phyloP scores from a whole-genome alignment of 1,139 yeast genomes.

The Pneumocystis sp. region DNA sequence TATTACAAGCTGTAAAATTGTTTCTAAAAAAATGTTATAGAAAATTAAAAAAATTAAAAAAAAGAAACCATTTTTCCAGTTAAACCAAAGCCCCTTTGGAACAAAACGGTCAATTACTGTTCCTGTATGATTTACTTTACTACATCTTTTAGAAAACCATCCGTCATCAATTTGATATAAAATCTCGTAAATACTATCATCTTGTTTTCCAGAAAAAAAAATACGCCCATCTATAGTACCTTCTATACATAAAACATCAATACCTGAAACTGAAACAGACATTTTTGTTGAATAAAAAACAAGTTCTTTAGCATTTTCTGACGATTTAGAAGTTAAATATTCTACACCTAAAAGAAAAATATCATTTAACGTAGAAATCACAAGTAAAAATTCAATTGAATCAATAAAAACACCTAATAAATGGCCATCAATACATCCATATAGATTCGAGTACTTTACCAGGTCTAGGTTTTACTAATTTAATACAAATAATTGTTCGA shows the following conservation, averaged over 20 bases:
- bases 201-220: conserved; percentile 73
- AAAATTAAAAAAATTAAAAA: conserved; percentile 5
- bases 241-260: conserved; percentile 50
- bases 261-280: conserved; percentile 62
- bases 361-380: conserved; percentile 69
- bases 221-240: conserved; percentile 62
- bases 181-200: conserved; percentile 72
- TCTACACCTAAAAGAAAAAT: conserved; percentile 59
- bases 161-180: conserved; percentile 74
- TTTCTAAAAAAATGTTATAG: conserved; percentile 31
- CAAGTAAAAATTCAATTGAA: conserved; percentile 52
- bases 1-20: conserved; percentile 46
- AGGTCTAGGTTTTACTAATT: conserved; percentile 61
- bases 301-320: conserved; percentile 26
- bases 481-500: conserved; percentile 63
- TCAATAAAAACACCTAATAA: conserved; percentile 49
- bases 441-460: conserved; percentile 17
- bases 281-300: conserved; percentile 73
- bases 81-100: conserved; percentile 12
- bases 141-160: conserved; percentile 76
- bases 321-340: conserved; percentile 18
- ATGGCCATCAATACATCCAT: not conserved
- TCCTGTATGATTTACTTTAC: conserved; percentile 47
- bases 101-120: conserved; percentile 12
- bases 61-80: conserved; percentile 2